Evolutionary conservation across 2,329 filamentous ascomycete genomes (phyloP), one percentile per base, ranked within the genome.

Genomic region (Paecilomyces sp.): DNA sequence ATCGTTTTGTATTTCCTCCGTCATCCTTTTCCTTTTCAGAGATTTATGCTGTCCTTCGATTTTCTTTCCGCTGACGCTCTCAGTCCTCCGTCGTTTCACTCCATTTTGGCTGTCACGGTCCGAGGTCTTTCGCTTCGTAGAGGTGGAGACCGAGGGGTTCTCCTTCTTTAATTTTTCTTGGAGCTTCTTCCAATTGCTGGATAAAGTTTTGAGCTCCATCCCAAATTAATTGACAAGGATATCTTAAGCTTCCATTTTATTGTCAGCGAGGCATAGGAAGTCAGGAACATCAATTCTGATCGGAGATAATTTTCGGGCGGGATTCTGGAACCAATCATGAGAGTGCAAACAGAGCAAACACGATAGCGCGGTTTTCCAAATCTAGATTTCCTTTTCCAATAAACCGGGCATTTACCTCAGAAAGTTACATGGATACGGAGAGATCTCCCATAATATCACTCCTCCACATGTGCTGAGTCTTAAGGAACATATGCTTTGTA

Each of bases 111-210:
- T 56, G 55, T 68, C 70, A 62, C 64, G 68, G 54, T 72, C 70
- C 47, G 71, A 68, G 56, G 65, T 61, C 64, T 76, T 75, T 62
- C 70, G 71, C 62, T 75, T 75, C 22, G 64, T 62, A 53, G 69
- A 57, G 33, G 64, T 54, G 54, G 62, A 57, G 8, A 65, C 60
- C 28, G 62, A 59, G 54, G 60, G 58, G 15, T 57, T 64, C 12
- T 71, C 67, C 53, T 71, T 73, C 60, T 77, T 74, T 31, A 80
- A 65, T n/a, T 74, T 76, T 61, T 70, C 71, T 68, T 80, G 78
- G 60, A 81, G 71, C 67, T 77, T 80, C 66, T 79, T 80, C 79
- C 79, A 81, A 67, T 81, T 81, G 61, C 75, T 76, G 59, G 79
- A 81, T 53, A 81, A 72, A 54, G 68, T 71, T 60, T 74, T 75